Evolutionary conservation across 768 basidiomycete genomes (phyloP), one percentile per base, ranked within the genome.

Genomic region (Suillus alpinus): DNA sequence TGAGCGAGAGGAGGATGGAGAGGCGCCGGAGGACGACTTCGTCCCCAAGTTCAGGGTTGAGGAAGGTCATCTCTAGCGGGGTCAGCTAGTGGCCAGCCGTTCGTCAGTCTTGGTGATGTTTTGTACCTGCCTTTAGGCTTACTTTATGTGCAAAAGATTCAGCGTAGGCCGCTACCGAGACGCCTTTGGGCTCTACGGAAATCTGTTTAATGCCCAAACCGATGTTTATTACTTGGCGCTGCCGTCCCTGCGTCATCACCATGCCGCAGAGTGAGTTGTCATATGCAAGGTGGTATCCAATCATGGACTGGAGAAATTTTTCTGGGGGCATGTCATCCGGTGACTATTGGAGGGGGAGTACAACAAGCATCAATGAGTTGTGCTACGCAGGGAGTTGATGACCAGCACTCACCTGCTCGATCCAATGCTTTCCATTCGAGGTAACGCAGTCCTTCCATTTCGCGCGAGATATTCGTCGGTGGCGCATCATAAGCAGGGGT

Each of bases 401-500:
- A 29, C 55, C 44, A 58, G 23, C 41, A 68, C 77, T 43, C 62
- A 87, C 87, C 80, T 89, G 89, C 66, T 92, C 89, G 59, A 92
- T 92, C 88, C 89, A 92, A 63, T 88, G 89, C 65, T 92, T 92
- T 46, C 89, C 89, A 46, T 77, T 82, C 1, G 77, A 65, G 0
- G 83, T 87, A 29, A 78, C 73, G 59, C 81, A 81, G 63, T 91
- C 89, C 61, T 81, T 79, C 91, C 91, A 92, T 63, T 87, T 86
- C 13, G 86, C 75, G 20, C 90, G 79, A 1, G 91, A 88, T 73
- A 92, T 88, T 41, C 91, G 85, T 59, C 90, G 80, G 71, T 92
- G 91, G 16, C 90, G 78, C 91, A 92, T 92, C 91, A 92, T 91
- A 66, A 92, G 85, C 13, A 92, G 76, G 0, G 91, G 91, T 10